phyloP scores from a whole-genome alignment of 2,329 filamentous ascomycete genomes.

The Penicillium sp. region DNA sequence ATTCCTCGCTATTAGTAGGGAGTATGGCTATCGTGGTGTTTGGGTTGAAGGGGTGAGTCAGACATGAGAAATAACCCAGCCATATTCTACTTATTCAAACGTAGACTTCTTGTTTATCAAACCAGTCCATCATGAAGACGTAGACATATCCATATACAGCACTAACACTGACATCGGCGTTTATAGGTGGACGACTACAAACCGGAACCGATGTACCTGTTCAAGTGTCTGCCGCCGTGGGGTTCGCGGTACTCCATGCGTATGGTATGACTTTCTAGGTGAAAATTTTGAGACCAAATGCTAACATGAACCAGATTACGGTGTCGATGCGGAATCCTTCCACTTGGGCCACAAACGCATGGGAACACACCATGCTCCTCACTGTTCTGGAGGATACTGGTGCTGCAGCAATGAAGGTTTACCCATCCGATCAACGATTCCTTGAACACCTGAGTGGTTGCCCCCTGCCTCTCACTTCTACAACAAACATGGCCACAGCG shows the following conservation, averaged over 20 bases:
- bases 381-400: background rate
- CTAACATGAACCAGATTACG: background rate
- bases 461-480: background rate
- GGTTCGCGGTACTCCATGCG: fast-evolving
- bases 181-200: background rate
- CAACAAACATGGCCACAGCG: background rate
- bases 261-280: background rate
- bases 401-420: background rate
- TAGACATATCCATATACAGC: background rate
- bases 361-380: background rate
- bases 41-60: constrained; percentile 2
- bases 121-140: background rate
- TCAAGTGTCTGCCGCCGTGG: fast-evolving
- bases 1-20: background rate
- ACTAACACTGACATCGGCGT: background rate
- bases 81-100: background rate
- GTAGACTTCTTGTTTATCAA: background rate
- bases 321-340: background rate
- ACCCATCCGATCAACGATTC: fast-evolving
- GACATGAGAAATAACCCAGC: background rate
- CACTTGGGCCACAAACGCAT: background rate
- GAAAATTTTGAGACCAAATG: background rate
- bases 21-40: background rate
- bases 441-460: background rate
- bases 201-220: background rate